Base-by-base conservation (phyloP, 495 filamentous ascomycete species). In the Lindgomyces ingoldianus region DNA sequence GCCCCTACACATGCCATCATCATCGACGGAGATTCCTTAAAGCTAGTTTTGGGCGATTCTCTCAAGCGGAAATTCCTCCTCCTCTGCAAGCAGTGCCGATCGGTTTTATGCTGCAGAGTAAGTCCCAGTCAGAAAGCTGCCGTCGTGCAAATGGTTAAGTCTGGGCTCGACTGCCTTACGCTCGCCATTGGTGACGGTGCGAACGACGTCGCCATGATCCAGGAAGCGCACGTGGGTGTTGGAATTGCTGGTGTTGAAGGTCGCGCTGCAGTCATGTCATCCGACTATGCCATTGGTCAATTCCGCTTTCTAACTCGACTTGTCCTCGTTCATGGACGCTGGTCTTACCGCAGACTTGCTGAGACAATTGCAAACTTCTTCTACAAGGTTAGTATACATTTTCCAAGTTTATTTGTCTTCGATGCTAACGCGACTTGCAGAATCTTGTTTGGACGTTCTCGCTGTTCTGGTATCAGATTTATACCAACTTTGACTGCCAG, bases 131-230 rank as follows among this genome's bases (percentile, higher is more conserved):
- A 99, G 73, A 99, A 99, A 74, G 95, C 95, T 25, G 89, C 94
- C n/a, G 95, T 99, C 27, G 95, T 97, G 41, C 81, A 86, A 61
- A 90, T 99, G 89, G 91, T 99, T 50, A 96, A 96, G 77, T 82
- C 83, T 59, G 93, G 95, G 27, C 81, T 99, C 39, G 91, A 97
- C 75, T 93, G 98, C 74, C 96, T 99, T 88, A 96, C 94, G 6
- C 83, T 99, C 45, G 92, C 93, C 0, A 89, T 99, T 54, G 95
- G 95, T 61, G 95, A 99, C 76, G 95, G 94, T 73, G 95, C 95
- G 62, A 99, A 98, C 76, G 95, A 99, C 77, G 95, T 98, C 64
- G 95, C 95, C 39, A 99, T 99, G 95, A 99, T 99, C 73, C 95
- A 99, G 76, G 93, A 98, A 76, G 95, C 95, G 3, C 92, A 99